Base-by-base conservation (phyloP, 345 rosid genomes). In the Citrus sp. region DNA sequence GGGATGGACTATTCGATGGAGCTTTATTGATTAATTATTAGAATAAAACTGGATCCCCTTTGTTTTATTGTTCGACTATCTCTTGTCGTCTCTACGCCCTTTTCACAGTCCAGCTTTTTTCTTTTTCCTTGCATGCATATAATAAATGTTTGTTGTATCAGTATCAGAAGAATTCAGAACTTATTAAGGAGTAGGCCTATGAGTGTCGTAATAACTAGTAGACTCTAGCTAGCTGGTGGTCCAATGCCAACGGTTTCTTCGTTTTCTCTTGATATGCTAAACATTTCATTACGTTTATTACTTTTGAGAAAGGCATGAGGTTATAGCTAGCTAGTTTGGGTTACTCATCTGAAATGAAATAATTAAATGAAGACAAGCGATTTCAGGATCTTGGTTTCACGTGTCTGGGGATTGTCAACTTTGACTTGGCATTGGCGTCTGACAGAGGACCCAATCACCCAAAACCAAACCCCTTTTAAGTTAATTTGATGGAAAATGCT, bases 391-490 rank as follows among this genome's bases (percentile, higher is more conserved):
- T 35, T 73, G 66, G 66, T 34, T 72, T 56, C 75, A 32, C 64
- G 24, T 22, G 22, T 34, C 18, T 73, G 66, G 76, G 76, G 51
- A 59, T 58, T 59, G 51, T 73, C 76, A 37, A 73, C 66, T 73
- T 59, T 59, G 54, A 59, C 63, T 59, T 22, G 59, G 60, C 35
- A 1, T 4, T 13, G 21, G 56, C 27, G 32, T 9, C 46, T 21
- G 63, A 25, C 46, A 55, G 46, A 10, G 63, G 3, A 58, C 12
- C 32, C 30, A 60, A 27, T 28, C 58, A 54, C 59, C 34, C 32
- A 49, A 70, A 49, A 49, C 35, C 32, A 46, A 8, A 69, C 27
- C n/a, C 42, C 22, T 64, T 18, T 28, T 9, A 12, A 59, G 1
- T 9, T 46, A 46, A 42, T 12, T 32, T 32, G 34, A 32, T 32